Conservation (phyloP, 352 stramenopile genomes). For the Phytophthora pisi region DNA sequence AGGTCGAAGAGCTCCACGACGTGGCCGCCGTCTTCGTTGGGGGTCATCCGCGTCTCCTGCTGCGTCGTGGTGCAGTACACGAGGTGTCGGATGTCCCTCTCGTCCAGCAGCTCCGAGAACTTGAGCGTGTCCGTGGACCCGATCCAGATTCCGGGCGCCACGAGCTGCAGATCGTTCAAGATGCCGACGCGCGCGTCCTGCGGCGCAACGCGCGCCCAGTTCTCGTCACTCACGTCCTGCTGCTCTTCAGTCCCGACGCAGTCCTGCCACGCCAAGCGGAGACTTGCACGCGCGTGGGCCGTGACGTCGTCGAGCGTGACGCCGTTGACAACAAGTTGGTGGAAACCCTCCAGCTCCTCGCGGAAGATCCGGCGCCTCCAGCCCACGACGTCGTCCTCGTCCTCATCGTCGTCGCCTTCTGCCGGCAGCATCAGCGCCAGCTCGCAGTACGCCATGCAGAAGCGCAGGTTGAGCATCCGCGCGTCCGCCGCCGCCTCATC, state of each 20-base stretch:
- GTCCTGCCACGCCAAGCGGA: conserved; percentile 13
- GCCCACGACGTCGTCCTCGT: no score
- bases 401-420: neutral
- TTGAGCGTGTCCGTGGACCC: conserved; percentile 34
- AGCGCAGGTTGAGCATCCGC: conserved; percentile 20
- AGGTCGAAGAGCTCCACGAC: conserved; percentile 17
- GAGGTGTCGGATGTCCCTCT: conserved; percentile 11
- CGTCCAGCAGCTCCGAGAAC: conserved; percentile 9
- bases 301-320: conserved; percentile 18
- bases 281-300: conserved; percentile 17
- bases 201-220: conserved; percentile 11
- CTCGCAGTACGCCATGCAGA: conserved; percentile 21
- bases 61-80: conserved; percentile 21
- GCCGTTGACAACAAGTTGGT: conserved; percentile 6
- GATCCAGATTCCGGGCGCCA: conserved; percentile 42
- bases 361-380: conserved; percentile 13
- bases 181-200: conserved; percentile 24
- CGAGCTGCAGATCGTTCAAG: conserved; percentile 40
- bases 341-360: conserved; percentile 15
- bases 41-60: conserved; percentile 5
- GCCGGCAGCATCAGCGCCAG: conserved; percentile 17
- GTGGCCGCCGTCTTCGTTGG: conserved; percentile 1
- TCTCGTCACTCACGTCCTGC: neutral
- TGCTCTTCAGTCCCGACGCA: neutral
- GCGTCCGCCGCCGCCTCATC: neutral